Conservation (phyloP, 805 yeast species). For the Suhomyces emberorum region DNA sequence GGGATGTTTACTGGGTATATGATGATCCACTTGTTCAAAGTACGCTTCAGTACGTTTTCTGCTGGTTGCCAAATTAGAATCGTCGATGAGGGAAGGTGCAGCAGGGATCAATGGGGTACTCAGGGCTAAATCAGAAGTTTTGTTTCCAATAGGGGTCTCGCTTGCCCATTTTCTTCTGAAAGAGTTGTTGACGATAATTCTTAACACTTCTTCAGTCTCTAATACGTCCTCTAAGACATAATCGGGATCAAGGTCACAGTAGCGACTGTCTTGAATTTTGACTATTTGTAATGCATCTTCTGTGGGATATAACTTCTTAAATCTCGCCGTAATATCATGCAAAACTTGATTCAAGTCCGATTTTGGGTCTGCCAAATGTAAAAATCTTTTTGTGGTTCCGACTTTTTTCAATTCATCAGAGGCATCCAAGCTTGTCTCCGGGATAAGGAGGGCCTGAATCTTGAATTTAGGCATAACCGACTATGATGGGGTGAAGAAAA, state of each 20-base stretch:
- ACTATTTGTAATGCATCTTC: constrained; percentile 52
- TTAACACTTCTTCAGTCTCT: constrained; percentile 29
- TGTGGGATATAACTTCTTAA: constrained; percentile 61
- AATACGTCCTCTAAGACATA: constrained; percentile 64
- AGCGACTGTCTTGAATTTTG: constrained; percentile 63
- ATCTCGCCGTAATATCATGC: constrained; percentile 53
- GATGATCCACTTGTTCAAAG: constrained; percentile 22
- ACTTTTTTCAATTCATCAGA: neutral
- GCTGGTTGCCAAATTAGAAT: constrained; percentile 9
- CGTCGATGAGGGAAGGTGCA: constrained; percentile 19
- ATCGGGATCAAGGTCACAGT: constrained; percentile 80
- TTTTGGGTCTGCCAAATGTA: constrained; percentile 56
- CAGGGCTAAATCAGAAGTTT: constrained; percentile 6
- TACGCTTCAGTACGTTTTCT: constrained; percentile 19
- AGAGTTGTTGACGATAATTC: constrained; percentile 32
- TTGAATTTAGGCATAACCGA: constrained; percentile 12
- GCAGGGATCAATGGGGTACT: constrained; percentile 14
- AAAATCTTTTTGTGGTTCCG: constrained; percentile 43
- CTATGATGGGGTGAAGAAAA: no score
- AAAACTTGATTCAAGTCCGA: constrained; percentile 49
- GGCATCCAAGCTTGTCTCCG: constrained; percentile 5
- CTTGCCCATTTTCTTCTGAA: constrained; percentile 9
- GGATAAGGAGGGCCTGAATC: constrained; percentile 37
- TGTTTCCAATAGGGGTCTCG: constrained; percentile 2
- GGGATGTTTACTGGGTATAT: constrained; percentile 19